Percentiles rank a stretch among this genome's conserved stretches.
These are phyloP conservation scores for Hawksworthiomyces lignivorus DNA, from an alignment of 2,329 filamentous ascomycete species.

Conservation along the genomic window DNA sequence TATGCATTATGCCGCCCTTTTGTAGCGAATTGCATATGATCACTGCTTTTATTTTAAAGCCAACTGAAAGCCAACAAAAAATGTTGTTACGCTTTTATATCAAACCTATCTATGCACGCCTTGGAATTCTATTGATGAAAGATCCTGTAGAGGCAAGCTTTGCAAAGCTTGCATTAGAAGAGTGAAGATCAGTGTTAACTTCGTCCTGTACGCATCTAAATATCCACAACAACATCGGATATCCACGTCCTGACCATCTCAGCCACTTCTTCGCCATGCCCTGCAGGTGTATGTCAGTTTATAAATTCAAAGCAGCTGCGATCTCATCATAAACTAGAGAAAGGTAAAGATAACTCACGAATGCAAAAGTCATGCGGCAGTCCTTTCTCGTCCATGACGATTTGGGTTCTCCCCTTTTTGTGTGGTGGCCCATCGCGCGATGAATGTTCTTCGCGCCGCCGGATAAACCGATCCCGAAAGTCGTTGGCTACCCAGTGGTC, in stretches of 20 bases:
- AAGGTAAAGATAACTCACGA: constrained; percentile 30
- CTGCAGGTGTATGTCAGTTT: constrained; percentile 22
- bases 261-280: constrained; percentile 41
- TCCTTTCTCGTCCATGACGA: constrained; percentile 46
- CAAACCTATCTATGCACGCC: too few relatives aligned
- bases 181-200: too few relatives aligned
- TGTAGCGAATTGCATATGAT: too few relatives aligned
- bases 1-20: too few relatives aligned
- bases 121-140: too few relatives aligned
- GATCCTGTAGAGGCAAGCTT: too few relatives aligned
- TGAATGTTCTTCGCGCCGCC: too few relatives aligned
- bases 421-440: constrained; percentile 28
- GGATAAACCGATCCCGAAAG: constrained; percentile 49
- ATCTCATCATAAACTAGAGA: background rate
- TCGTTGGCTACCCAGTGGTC: constrained; percentile 57
- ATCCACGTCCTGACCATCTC: constrained; percentile 41
- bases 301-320: background rate
- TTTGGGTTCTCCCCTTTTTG: constrained; percentile 32
- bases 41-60: too few relatives aligned
- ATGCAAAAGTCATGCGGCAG: constrained; percentile 57
- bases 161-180: too few relatives aligned
- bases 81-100: too few relatives aligned
- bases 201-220: too few relatives aligned
- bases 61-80: too few relatives aligned
- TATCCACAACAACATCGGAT: constrained; percentile 37